Evolutionary conservation across 345 rosid genomes (phyloP).

Genomic region (Mallotus nudiflorus): DNA sequence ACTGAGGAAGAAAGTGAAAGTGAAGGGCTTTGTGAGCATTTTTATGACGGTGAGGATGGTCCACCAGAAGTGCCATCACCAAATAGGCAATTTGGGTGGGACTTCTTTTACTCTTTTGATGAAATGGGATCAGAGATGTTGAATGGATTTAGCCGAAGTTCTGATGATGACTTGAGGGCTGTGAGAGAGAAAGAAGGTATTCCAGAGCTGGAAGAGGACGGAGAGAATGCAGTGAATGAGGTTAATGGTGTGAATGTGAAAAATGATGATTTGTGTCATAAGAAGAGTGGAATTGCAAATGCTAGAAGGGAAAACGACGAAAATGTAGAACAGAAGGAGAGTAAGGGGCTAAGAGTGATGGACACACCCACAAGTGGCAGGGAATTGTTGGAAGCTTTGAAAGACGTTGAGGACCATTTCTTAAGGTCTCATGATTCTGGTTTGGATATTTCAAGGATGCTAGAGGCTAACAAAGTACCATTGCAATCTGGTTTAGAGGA

Average conservation of each 20-base stretch:
- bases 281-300: slow-evolving; percentile 12
- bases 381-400: slow-evolving; percentile 44
- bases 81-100: slow-evolving; percentile 33
- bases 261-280: slow-evolving; percentile 9
- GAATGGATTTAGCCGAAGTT: slow-evolving; percentile 13
- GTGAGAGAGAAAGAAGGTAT: slow-evolving; percentile 38
- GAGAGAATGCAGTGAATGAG: slow-evolving; percentile 16
- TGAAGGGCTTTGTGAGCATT: slow-evolving; percentile 26
- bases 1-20: slow-evolving; percentile 13
- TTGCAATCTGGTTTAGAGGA: slow-evolving; percentile 40
- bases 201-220: slow-evolving; percentile 42
- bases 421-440: slow-evolving; percentile 45
- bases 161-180: slow-evolving; percentile 27
- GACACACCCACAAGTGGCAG: slow-evolving; percentile 31
- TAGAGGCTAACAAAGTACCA: slow-evolving; percentile 40
- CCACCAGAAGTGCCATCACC: slow-evolving; percentile 24
- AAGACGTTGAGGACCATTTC: slow-evolving; percentile 43
- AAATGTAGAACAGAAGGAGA: slow-evolving; percentile 15
- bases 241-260: slow-evolving; percentile 20
- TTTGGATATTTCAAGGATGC: slow-evolving; percentile 44
- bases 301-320: slow-evolving; percentile 9
- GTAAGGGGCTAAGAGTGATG: slow-evolving; percentile 23
- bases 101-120: slow-evolving; percentile 42
- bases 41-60: slow-evolving; percentile 26
- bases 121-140: slow-evolving; percentile 19